Base-by-base conservation (phyloP, 345 rosid genomes). In the Eucalyptus curtisii region DNA sequence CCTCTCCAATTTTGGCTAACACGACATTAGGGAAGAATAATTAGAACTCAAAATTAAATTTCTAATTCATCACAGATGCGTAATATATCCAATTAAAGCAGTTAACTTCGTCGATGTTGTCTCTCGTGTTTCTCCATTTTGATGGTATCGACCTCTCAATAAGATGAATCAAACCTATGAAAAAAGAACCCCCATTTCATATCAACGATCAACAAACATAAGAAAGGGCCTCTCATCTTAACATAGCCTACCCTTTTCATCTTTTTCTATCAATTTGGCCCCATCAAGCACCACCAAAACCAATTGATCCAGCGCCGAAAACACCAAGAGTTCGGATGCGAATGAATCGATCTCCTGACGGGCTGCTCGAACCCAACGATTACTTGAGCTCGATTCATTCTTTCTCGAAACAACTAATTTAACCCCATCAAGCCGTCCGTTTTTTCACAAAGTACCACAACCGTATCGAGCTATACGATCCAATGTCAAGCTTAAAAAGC, bases 311-410 rank as follows among this genome's bases (percentile, higher is more conserved):
- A 37, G 24, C 44, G 13, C 81, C 13, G 2, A 17, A 68, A 17
- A 16, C 42, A 31, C 79, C 79, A 0, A 4, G 2, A 8, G 42
- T 33, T 17, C 4, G 2, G 7, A 17, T 33, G 44, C 25, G 20
- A 17, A 68, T 68, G 81, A 33, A 68, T 68, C 81, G 1, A 33
- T 68, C 81, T 33, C 44, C 20, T 19, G 3, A 37, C 13, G 0
- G 81, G 81, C 81, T 19, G 25, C 25, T 33, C 25, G 3, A 1
- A 17, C 14, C 81, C 45, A 33, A 3, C 13, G 14, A 9, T 64
- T 64, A 14, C 76, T 4, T 7, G 1, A 37, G 27, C 81, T 19
- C 81, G 13, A 37, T 71, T 19, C 14, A 71, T 71, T 19, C 81
- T 37, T 68, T 17, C 81, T 5, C 44, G 13, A 33, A 17, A 61